Percentiles rank a stretch among this genome's conserved stretches.
Conservation (phyloP, 2,329 filamentous ascomycete genomes). For the Fusarium tanahbumbuense region DNA sequence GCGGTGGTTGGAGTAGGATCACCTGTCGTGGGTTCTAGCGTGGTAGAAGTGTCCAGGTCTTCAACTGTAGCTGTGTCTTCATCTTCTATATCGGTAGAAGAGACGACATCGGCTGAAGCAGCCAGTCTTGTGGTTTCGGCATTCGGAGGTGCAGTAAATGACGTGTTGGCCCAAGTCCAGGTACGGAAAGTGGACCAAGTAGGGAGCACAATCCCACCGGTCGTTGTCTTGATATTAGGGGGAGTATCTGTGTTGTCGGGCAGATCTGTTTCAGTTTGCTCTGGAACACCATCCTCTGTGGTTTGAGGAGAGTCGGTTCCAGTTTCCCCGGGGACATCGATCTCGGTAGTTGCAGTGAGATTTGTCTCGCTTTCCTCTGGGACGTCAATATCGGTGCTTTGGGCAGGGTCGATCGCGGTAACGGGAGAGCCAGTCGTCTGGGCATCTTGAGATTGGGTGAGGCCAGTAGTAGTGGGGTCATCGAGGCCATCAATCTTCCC, state of each 20-base stretch:
- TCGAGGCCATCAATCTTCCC: background rate
- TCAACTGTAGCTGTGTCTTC: background rate
- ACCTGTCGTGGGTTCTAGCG: background rate
- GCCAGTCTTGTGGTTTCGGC: background rate
- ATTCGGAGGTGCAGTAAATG: background rate
- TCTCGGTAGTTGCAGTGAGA: fast-evolving
- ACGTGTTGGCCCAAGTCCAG: background rate
- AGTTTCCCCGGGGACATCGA: fast-evolving
- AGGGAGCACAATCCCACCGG: background rate
- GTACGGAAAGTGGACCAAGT: background rate
- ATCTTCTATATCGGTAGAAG: background rate
- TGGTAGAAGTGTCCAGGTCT: background rate
- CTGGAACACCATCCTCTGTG: fast-evolving
- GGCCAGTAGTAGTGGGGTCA: background rate
- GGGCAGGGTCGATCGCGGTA: too few species aligned
- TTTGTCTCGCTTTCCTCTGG: background rate
- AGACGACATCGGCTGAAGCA: background rate
- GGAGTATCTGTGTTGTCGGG: background rate
- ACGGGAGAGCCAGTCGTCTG: fast-evolving
- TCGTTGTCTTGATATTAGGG: background rate
- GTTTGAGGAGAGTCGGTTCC: too few species aligned
- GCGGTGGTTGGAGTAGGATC: background rate
- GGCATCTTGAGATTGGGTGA: background rate
- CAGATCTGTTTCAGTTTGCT: background rate
- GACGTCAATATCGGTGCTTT: background rate